Evolutionary conservation across 805 yeast species (phyloP).

Genomic region (Barnettozyma botsteinii): DNA sequence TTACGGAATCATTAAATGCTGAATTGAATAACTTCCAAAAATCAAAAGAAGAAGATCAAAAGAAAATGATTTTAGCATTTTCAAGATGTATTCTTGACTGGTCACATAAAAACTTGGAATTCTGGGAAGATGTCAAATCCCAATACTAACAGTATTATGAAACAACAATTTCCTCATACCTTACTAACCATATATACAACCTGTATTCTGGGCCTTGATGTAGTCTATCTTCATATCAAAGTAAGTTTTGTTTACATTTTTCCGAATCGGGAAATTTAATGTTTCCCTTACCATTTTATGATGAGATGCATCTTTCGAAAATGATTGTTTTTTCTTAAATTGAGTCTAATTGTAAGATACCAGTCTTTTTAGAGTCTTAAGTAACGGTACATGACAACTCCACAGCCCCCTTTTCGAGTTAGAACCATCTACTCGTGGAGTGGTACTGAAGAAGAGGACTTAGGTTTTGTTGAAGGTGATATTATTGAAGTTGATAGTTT

Average conservation of each 20-base stretch:
- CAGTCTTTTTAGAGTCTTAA: too few species aligned
- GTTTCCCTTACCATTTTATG: conserved; percentile 2
- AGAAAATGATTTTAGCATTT: conserved; percentile 46
- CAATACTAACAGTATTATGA: conserved; percentile 1
- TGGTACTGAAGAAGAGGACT: conserved; percentile 81
- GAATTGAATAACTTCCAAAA: conserved; percentile 42
- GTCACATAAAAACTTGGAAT: conserved; percentile 62
- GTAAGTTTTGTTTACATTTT: conserved; percentile 17
- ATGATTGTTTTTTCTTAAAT: too few species aligned
- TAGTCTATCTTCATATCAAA: background rate
- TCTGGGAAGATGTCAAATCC: conserved; percentile 56
- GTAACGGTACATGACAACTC: conserved; percentile 19
- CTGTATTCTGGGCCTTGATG: too few species aligned
- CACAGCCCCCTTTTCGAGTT: conserved; percentile 62
- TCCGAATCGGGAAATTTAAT: conserved; percentile 13
- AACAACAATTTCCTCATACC: background rate
- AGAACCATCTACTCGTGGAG: conserved; percentile 90
- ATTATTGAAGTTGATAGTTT: conserved; percentile 73
- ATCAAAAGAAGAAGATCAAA: conserved; percentile 45
- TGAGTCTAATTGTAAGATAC: too few species aligned
- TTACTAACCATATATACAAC: too few species aligned
- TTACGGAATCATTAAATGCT: conserved; percentile 37
- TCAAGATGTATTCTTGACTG: conserved; percentile 53
- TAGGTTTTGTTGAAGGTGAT: conserved; percentile 94
- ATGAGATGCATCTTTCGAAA: background rate